phyloP scores from a whole-genome alignment of 2,329 filamentous ascomycete species.

The Knufia petricola region DNA sequence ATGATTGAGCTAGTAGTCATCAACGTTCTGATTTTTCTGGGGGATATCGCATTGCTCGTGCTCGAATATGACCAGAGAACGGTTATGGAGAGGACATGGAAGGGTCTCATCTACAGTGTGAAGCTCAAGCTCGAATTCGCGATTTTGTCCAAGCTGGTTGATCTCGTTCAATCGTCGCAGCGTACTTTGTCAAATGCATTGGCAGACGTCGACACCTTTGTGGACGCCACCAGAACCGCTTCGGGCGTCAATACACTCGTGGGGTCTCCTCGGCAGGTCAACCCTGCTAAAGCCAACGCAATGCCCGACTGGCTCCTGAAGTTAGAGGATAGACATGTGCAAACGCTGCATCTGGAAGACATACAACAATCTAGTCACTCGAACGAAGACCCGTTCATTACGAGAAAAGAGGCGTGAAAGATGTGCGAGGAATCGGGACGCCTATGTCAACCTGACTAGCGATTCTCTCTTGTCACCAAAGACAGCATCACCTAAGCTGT shows the following conservation, averaged over 20 bases:
- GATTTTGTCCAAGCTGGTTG: conserved; percentile 41
- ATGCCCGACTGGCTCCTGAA: conserved; percentile 2
- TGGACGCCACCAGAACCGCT: conserved; percentile 3
- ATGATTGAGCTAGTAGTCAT: conserved; percentile 47
- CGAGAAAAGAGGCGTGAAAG: conserved; percentile 3
- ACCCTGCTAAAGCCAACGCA: not conserved
- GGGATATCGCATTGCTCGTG: conserved; percentile 36
- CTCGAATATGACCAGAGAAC: conserved; percentile 33
- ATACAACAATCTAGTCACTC: not conserved
- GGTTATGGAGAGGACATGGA: conserved; percentile 32
- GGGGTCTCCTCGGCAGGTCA: not conserved
- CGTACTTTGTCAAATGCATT: conserved; percentile 4
- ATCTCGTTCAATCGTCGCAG: conserved; percentile 9
- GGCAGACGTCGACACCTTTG: conserved; percentile 9
- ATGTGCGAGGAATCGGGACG: no score
- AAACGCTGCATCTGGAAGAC: conserved; percentile 3
- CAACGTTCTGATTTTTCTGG: conserved; percentile 37
- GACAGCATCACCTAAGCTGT: not conserved
- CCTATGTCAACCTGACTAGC: no score
- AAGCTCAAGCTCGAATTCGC: conserved; percentile 47
- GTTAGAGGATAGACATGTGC: conserved; percentile 2
- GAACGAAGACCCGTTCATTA: not conserved
- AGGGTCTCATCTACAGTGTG: conserved; percentile 30
- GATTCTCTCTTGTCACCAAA: not conserved
- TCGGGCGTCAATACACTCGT: not conserved